Evolutionary conservation across 441 rosid species (phyloP), one percentile per base, ranked within the genome.

Genomic region (Breynia disticha): DNA sequence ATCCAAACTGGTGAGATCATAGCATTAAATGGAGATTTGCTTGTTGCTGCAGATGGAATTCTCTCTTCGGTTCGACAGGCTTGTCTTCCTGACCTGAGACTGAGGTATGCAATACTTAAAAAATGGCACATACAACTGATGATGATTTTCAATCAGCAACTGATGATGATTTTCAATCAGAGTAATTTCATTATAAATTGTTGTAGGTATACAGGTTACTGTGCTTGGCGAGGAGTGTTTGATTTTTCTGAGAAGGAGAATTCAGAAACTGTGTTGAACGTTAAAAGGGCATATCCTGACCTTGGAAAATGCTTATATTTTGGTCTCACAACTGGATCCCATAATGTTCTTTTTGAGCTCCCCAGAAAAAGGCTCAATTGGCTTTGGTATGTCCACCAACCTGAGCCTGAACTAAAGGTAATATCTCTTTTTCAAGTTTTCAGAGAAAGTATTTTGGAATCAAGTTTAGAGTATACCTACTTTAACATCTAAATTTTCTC

Each of bases 171-270:
- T 24, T 24, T 24, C 7, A 2, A 24, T 24, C 4, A 2, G 32
- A 24, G 7, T 24, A 24, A 24, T 24, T 24, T 2, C 4, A 24
- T 3, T 24, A 24, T 39, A 8, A n/a, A 18, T 15, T 53, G 19
- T 19, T 52, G 59, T 58, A 84, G 95, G 76, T 86, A 86, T 59
- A 79, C 89, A 1, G 94, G 94, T 43, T 90, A 81, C 18, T 86
- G 86, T 63, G 94, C 94, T 19, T 79, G 90, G 90, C 73, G 89
- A 74, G 89, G 97, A 28, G 71, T 86, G 62, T 75, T 79, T 28
- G 76, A 90, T 61, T 86, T 80, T 62, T 72, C 84, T 11, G 78
- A 63, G 19, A 52, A 51, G 48, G 94, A 81, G 74, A 62, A 71
- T 56, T 77, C 80, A 7, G 88, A 76, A 56, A 71, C 61, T 17